A percentile compares a stretch with the other conserved stretches of the same genome.
phyloP scores from a whole-genome alignment of 148 eudicot species.

The Rhododendron mucronatum region DNA sequence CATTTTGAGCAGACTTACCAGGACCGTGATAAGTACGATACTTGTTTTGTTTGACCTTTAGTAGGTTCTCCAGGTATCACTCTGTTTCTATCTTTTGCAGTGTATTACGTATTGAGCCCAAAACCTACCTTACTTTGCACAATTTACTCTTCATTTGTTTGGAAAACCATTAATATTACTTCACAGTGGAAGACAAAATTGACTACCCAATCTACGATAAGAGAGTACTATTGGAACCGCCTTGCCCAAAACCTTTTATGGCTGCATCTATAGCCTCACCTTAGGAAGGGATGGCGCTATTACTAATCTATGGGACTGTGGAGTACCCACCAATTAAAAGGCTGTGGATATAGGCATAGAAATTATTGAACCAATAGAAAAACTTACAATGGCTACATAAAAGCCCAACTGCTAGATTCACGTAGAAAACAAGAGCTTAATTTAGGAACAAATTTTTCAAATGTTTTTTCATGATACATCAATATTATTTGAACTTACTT shows the following conservation, averaged over 20 bases:
- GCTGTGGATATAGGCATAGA: not conserved
- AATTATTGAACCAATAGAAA: not conserved
- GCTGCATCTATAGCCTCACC: not conserved
- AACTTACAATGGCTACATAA: not conserved
- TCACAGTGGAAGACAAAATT: not conserved
- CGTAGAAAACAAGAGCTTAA: not conserved
- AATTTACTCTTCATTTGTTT: not conserved
- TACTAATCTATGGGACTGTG: not conserved
- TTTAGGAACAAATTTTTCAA: not conserved
- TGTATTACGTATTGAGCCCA: not conserved
- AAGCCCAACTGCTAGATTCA: not conserved
- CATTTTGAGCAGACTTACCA: not conserved
- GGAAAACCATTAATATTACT: not conserved
- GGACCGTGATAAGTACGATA: not conserved
- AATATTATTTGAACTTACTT: constrained; percentile 55
- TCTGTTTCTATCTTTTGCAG: not conserved
- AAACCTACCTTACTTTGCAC: not conserved
- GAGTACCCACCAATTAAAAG: not conserved
- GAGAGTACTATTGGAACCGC: not conserved
- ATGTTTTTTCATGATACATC: not conserved
- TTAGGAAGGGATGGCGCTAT: not conserved
- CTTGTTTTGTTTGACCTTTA: not conserved
- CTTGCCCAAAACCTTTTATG: not conserved
- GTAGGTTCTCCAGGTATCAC: not conserved
- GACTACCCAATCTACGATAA: not conserved